These are phyloP conservation scores for Vaccinium myrtillus DNA, from an alignment of 148 eudicot genomes.

Conservation along the genomic window DNA sequence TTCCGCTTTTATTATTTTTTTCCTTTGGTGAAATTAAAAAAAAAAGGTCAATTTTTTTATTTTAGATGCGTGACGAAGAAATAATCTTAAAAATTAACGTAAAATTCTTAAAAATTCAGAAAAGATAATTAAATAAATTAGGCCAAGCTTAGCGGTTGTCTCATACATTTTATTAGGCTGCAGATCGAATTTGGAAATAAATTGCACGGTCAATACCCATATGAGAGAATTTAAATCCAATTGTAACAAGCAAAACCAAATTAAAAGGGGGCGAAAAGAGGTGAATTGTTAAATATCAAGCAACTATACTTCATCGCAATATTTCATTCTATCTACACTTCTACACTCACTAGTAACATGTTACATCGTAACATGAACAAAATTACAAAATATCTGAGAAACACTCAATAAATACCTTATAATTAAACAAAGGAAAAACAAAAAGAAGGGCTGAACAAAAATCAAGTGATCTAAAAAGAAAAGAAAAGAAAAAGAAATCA, in stretches of 20 bases:
- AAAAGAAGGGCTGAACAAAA: slow-evolving; percentile 16
- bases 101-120: neutral
- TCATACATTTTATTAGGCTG: neutral
- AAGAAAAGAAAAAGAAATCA: neutral
- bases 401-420: slow-evolving; percentile 19
- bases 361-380: slow-evolving; percentile 21
- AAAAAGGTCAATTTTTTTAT: neutral
- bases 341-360: slow-evolving; percentile 26
- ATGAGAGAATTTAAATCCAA: neutral
- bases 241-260: neutral
- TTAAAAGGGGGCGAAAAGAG: neutral
- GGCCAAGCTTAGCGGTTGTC: neutral
- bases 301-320: neutral
- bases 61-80: neutral
- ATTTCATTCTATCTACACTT: slow-evolving; percentile 27
- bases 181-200: neutral
- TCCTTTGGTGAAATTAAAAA: neutral
- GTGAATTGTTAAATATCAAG: neutral
- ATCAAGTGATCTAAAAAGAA: neutral
- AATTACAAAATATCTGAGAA: slow-evolving; percentile 24
- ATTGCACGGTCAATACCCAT: too few species aligned
- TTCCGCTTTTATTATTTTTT: neutral
- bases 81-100: neutral
- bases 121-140: neutral
- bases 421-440: neutral